Base-by-base conservation (phyloP, 129 eudicot genomes). In the Pulicaria dysenterica region DNA sequence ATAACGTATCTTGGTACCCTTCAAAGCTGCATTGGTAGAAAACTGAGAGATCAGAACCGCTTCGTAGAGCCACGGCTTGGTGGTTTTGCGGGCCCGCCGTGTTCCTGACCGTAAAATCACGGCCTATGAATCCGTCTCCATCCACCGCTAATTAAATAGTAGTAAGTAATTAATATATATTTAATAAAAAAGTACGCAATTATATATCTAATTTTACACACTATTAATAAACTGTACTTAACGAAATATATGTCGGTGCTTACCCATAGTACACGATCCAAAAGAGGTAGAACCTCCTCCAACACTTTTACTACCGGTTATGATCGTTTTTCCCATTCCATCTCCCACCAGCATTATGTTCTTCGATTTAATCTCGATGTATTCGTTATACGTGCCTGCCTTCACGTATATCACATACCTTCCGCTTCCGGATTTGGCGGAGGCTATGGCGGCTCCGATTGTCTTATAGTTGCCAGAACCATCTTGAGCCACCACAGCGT, bases 1-100 rank as follows among this genome's bases (percentile, higher is more conserved):
- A 89, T 24, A 89, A 88, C 0, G 96, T 89, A 79, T 89, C 96
- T 65, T 89, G 96, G 72, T 86, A 86, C 4, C 96, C 96, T 66
- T 89, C 96, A 10, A 89, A 89, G 67, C 90, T 84, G 60, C 96
- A 89, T 40, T 84, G 84, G 86, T 86, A 86, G 86, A 89, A 82
- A 8, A 85, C 91, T 0, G 96, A 90, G 9, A 78, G 87, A 38
- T 90, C 94, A 3, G 96, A 78, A 1, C 78, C 86, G 12, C 87
- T 77, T 6, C 88, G 93, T 1, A 90, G 67, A 11, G 96, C 96
- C 64, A 89, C 96, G 0, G 93, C 96, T 45, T 89, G 93, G 45
- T 84, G 83, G 70, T 84, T 86, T 58, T 70, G 48, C 16, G 92
- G 73, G 7, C 93, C 96, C 19, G 93, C 93, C 1, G 91, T 86